Base-by-base conservation (phyloP, 345 rosid genomes). In the Bruguiera parviflora region DNA sequence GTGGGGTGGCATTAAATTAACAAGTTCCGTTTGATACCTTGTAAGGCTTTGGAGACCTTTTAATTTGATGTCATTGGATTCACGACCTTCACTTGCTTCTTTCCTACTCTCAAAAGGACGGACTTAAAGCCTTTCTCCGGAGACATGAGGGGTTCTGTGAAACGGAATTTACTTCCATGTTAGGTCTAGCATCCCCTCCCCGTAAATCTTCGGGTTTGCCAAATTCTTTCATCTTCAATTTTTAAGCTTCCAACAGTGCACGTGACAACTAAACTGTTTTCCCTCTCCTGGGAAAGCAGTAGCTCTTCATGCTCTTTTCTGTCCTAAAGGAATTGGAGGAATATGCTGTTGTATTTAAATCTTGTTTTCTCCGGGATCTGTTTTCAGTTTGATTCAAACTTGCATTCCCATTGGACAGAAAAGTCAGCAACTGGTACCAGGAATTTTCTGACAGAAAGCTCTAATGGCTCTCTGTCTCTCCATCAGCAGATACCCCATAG, bases 131-230 rank as follows among this genome's bases (percentile, higher is more conserved):
- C 67, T 43, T 73, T 65, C 24, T 10, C 18, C 8, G 25, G 63
- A 69, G 67, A 72, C 16, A 65, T 37, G 57, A 47, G 33, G 51
- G 69, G 62, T 75, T 78, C 73, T 79, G 55, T 22, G 2, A 3
- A 62, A 11, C 29, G 32, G 37, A 31, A 64, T 73, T 83, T 71
- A 56, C 87, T 73, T 83, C 67, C 53, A 62, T 43, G 20, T 8
- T 13, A 35, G 80, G 85, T 70, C 66, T 77, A 68, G 89, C 66
- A 83, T 83, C 81, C 47, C 4, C 15, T n/a, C 39, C 33, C 58
- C 37, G 32, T 67, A 63, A 27, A 49, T 58, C 76, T 27, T 31
- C 27, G n/a, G 72, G 63, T 63, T 43, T 58, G 31, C 10, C 21
- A 24, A 49, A n/a, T 25, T 13, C 32, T 8, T 53, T 24, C 10